phyloP scores from a whole-genome alignment of 768 basidiomycete genomes.

The Rhizopogon salebrosus region DNA sequence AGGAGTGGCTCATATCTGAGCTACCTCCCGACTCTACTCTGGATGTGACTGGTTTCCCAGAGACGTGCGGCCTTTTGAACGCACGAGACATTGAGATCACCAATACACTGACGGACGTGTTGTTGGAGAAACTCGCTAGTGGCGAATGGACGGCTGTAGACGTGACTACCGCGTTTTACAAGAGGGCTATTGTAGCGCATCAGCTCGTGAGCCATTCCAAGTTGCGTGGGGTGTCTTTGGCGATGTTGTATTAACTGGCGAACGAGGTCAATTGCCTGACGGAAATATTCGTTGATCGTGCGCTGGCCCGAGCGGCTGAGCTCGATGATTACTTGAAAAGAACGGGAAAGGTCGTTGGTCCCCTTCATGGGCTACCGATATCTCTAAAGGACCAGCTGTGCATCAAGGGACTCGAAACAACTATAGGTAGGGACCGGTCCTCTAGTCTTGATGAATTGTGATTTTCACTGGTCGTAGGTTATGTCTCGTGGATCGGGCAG shows the following conservation, averaged over 20 bases:
- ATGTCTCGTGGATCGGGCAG: constrained; percentile 67
- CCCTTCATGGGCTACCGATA: constrained; percentile 70
- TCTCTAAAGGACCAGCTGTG: constrained; percentile 73
- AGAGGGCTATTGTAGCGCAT: constrained; percentile 74
- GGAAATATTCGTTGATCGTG: constrained; percentile 76
- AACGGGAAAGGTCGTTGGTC: constrained; percentile 64
- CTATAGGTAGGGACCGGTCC: constrained; percentile 37
- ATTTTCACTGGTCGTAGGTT: constrained; percentile 33
- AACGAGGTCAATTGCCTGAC: constrained; percentile 76
- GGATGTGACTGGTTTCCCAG: constrained; percentile 52
- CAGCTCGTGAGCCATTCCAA: constrained; percentile 58
- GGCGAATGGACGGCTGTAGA: constrained; percentile 58
- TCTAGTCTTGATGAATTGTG: background rate
- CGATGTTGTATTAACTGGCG: background rate
- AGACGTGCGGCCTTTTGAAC: constrained; percentile 51
- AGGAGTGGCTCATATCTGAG: constrained; percentile 55
- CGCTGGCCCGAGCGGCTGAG: constrained; percentile 54
- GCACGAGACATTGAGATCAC: constrained; percentile 58
- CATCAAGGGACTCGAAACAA: constrained; percentile 64
- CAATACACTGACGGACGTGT: constrained; percentile 32
- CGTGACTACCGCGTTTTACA: constrained; percentile 69
- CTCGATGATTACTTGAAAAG: constrained; percentile 57
- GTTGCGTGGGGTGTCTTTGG: constrained; percentile 14
- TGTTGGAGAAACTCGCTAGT: constrained; percentile 50
- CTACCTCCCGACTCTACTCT: constrained; percentile 39